A percentile compares a stretch with the other conserved stretches of the same genome.
Evolutionary conservation across 257 asterid species (phyloP).

Genomic region (Marsdenia floribunda): DNA sequence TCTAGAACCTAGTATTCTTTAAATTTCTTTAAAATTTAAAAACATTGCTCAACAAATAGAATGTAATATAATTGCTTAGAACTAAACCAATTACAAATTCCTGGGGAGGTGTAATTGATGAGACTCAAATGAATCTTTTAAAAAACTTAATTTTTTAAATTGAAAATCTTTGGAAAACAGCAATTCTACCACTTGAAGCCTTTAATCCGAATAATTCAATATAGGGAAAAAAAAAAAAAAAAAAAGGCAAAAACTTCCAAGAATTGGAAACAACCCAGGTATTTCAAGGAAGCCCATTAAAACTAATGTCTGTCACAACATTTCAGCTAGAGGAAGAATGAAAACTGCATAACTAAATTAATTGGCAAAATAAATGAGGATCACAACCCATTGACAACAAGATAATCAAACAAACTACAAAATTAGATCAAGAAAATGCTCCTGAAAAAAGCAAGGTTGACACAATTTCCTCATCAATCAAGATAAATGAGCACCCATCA

Average conservation of each 20-base stretch:
- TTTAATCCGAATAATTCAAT: not conserved
- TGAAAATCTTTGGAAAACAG: not conserved
- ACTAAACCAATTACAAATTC: not conserved
- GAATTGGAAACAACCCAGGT: not conserved
- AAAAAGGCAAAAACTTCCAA: not conserved
- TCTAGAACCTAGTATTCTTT: not conserved
- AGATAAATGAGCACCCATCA: not conserved
- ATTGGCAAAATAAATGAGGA: not conserved
- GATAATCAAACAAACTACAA: not conserved
- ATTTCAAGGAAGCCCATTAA: not conserved
- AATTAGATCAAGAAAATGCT: conserved; percentile 10
- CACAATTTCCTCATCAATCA: not conserved
- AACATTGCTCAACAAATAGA: not conserved
- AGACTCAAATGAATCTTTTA: not conserved
- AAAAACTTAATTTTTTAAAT: too few species aligned
- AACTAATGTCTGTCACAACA: not conserved
- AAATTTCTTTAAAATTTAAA: not conserved
- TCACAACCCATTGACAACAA: not conserved
- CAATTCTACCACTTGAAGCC: not conserved
- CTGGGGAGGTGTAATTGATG: not conserved
- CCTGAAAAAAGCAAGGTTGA: not conserved
- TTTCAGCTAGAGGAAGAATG: not conserved
- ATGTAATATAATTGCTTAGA: not conserved
- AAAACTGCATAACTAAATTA: not conserved
- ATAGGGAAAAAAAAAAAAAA: not conserved